A percentile compares a stretch with the other conserved stretches of the same genome.
Evolutionary conservation across 805 yeast genomes (phyloP).

Genomic region (Candida ulmi): DNA sequence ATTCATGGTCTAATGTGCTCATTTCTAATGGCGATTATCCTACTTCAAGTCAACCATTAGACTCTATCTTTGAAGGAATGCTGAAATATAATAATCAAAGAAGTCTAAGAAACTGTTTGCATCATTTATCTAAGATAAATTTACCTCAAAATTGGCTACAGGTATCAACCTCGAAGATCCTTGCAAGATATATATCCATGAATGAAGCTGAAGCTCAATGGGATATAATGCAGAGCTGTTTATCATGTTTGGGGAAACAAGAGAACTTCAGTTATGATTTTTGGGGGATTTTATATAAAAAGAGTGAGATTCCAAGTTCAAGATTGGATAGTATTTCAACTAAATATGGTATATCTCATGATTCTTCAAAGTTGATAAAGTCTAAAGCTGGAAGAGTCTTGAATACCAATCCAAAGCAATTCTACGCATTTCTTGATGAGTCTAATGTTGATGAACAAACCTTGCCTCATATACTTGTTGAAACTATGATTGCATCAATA

Average conservation of each 20-base stretch:
- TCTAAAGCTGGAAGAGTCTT: conserved; percentile 8
- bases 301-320: conserved; percentile 4
- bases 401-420: conserved; percentile 3
- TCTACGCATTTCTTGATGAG: conserved; percentile 8
- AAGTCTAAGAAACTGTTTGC: conserved; percentile 12
- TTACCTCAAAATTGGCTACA: conserved; percentile 10
- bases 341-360: background rate
- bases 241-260: background rate
- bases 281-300: conserved; percentile 11
- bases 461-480: conserved; percentile 6
- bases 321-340: background rate
- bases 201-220: conserved; percentile 3
- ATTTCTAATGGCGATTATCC: conserved; percentile 14
- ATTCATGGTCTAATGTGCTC: conserved; percentile 13
- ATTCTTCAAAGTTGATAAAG: conserved; percentile 2
- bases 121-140: conserved; percentile 2
- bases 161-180: conserved; percentile 6
- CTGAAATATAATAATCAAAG: conserved; percentile 6
- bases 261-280: conserved; percentile 7
- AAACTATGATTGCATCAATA: conserved; percentile 7
- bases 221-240: background rate
- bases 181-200: conserved; percentile 10
- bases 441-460: conserved; percentile 4
- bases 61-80: conserved; percentile 12
- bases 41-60: conserved; percentile 9